Evolutionary conservation across 2,329 filamentous ascomycete genomes (phyloP), one percentile per base, ranked within the genome.

Genomic region (Trichoderma sp.): DNA sequence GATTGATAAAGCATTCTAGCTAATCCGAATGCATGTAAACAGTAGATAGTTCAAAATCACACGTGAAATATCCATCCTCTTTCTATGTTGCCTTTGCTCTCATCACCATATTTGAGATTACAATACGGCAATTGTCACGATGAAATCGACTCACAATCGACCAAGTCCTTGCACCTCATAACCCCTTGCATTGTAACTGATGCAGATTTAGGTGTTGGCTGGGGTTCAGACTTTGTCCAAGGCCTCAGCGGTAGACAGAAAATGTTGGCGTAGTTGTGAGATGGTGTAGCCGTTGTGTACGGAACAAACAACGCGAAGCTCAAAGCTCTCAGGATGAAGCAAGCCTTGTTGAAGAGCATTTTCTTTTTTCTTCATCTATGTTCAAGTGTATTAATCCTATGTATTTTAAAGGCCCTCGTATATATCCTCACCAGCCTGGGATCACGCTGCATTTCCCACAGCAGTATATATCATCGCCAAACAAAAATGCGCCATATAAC

Each of bases 381-480:
- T 62, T 39, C 39, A 62, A 32, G 30, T 59, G 39, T 69, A 53
- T 62, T 62, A 69, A 62, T 47, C n/a, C 53, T 50, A 47, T 15
- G 17, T 39, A 47, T 34, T 53, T n/a, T 39, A 61, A 53, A 28
- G 8, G 7, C n/a, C 15, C 26, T 50, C 36, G 9, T 53, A 17
- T 17, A 53, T 32, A n/a, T 15, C 57, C 17, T 13, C 28, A 28
- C 39, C 36, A 36, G 57, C 66, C 36, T 15, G 30, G 39, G 39
- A 61, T 53, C 66, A 58, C 11, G 20, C 57, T 28, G 66, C 7
- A 43, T 36, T 36, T 26, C 13, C 57, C 36, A 53, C 12, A 23
- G 12, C 55, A 62, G 66, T 62, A 62, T 36, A 69, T 36, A 69
- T 69, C 66, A 69, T 69, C 57, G 66, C 39, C 58, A 53, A 68